Evolutionary conservation across 148 eudicot species (phyloP).

Genomic region (Spergularia bocconei): DNA sequence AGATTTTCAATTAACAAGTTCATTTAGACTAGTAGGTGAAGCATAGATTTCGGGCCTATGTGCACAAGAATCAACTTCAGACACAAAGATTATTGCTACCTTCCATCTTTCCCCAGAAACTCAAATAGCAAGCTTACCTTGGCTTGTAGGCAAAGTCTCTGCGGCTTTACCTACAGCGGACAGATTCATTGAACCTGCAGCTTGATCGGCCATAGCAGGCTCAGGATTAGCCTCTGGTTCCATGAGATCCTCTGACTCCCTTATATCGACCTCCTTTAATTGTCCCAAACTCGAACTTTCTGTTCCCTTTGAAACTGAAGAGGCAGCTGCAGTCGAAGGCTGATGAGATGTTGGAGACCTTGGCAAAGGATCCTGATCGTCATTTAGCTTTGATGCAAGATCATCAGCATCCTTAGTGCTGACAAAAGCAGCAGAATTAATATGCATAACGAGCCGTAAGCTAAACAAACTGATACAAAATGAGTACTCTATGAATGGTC

Average conservation of each 20-base stretch:
- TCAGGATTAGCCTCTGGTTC: conserved; percentile 3
- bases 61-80: too few species aligned
- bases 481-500: neutral
- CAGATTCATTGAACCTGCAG: conserved; percentile 8
- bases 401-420: conserved; percentile 45
- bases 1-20: too few species aligned
- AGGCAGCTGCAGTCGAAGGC: conserved; percentile 34
- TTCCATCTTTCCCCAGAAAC: too few species aligned
- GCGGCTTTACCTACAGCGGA: conserved; percentile 18
- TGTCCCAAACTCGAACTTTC: conserved; percentile 33
- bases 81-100: neutral
- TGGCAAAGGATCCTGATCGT: conserved; percentile 33
- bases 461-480: neutral
- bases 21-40: too few species aligned
- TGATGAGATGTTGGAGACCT: conserved; percentile 32
- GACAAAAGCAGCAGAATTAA: conserved; percentile 17
- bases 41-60: too few species aligned
- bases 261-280: conserved; percentile 36
- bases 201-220: conserved; percentile 10
- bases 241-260: conserved; percentile 6
- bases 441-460: conserved; percentile 7
- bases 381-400: conserved; percentile 30
- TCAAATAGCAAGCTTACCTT: conserved; percentile 26
- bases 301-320: conserved; percentile 29
- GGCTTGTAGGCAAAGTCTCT: conserved; percentile 21